These are phyloP conservation scores for Neonectria hederae DNA, from an alignment of 2,329 filamentous ascomycete species.

Conservation along the genomic window DNA sequence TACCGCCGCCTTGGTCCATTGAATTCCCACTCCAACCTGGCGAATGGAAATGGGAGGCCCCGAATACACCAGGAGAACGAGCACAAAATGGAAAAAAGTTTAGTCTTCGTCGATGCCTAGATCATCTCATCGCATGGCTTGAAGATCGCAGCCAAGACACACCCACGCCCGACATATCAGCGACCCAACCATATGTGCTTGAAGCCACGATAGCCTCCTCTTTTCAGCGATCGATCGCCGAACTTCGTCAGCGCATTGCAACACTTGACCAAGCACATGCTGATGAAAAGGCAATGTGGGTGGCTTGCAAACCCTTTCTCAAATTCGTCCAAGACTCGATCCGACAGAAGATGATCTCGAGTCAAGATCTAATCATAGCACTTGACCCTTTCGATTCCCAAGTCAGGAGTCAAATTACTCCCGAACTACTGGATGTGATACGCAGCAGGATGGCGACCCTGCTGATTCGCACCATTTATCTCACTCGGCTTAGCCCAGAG, in stretches of 20 bases:
- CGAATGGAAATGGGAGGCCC: conserved; percentile 63
- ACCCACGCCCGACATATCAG: not conserved
- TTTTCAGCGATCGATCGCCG: not conserved
- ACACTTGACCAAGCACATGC: not conserved
- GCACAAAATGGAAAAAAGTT: conserved; percentile 39
- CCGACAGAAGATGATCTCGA: conserved; percentile 20
- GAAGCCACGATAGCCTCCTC: not conserved
- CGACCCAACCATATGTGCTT: not conserved
- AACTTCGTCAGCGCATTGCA: conserved; percentile 2
- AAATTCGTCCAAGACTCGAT: conserved; percentile 22
- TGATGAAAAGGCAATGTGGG: conserved; percentile 8
- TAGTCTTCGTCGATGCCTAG: conserved; percentile 34
- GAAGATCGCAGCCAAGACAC: conserved; percentile 23
- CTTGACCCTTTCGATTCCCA: conserved; percentile 32
- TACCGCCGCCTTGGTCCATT: conserved; percentile 58
- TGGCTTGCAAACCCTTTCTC: conserved; percentile 21
- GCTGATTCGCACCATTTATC: conserved; percentile 26
- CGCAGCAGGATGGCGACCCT: conserved; percentile 20
- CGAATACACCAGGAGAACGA: conserved; percentile 47
- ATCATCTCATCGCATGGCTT: conserved; percentile 44
- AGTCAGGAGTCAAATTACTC: conserved; percentile 4
- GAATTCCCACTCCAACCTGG: conserved; percentile 55
- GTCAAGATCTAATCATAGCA: conserved; percentile 28
- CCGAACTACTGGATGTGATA: conserved; percentile 19
- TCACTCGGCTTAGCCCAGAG: not conserved